Percentiles rank a stretch among this genome's conserved stretches.
These are phyloP conservation scores for Theobroma grandiflorum DNA, from an alignment of 441 rosid species.

Conservation along the genomic window DNA sequence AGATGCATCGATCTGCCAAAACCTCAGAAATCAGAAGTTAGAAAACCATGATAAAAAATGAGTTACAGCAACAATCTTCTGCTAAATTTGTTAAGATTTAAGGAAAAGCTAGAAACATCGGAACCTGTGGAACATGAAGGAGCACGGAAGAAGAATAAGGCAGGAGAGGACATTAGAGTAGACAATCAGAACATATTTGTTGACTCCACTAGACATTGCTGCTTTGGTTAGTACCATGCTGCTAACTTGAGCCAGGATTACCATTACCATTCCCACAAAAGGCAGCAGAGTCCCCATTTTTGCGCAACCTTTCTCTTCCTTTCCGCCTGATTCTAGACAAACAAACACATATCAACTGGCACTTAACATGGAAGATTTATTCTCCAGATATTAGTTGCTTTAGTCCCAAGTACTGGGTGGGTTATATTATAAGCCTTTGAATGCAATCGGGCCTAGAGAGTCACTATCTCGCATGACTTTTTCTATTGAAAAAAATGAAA, in stretches of 20 bases:
- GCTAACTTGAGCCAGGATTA: conserved; percentile 37
- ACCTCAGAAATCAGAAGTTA: neutral
- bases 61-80: neutral
- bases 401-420: neutral
- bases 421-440: neutral
- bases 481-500: neutral
- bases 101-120: neutral
- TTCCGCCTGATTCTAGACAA: neutral
- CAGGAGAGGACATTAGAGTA: conserved; percentile 41
- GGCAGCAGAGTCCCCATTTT: conserved; percentile 24
- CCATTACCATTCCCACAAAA: conserved; percentile 38
- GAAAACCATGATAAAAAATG: neutral
- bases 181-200: conserved; percentile 46
- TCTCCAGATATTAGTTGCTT: neutral
- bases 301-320: neutral
- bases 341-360: neutral
- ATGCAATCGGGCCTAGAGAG: neutral
- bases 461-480: neutral
- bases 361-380: neutral
- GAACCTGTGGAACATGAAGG: conserved; percentile 47
- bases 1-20: conserved; percentile 32
- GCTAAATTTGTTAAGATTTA: neutral
- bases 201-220: conserved; percentile 44
- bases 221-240: conserved; percentile 40
- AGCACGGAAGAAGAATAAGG: conserved; percentile 43